Evolutionary conservation across 345 rosid genomes (phyloP).

Genomic region (Eucalyptus decipiens): DNA sequence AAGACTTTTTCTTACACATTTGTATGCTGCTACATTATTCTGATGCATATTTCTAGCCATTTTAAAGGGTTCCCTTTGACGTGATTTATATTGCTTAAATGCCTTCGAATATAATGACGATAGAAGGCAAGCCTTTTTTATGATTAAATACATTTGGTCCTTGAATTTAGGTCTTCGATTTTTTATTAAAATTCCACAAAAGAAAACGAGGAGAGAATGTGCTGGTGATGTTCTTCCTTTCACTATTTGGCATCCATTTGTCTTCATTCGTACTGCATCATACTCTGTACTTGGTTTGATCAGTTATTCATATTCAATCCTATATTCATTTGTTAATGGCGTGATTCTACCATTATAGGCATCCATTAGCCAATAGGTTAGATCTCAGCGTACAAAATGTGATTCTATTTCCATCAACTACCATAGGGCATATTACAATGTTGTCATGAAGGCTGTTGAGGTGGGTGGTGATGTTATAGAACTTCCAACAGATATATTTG

Average conservation of each 20-base stretch:
- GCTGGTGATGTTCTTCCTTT: not conserved
- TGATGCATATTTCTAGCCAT: not conserved
- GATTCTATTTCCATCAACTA: conserved; percentile 1
- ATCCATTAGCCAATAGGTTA: not conserved
- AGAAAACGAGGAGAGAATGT: not conserved
- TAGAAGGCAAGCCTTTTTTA: not conserved
- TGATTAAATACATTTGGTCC: not conserved
- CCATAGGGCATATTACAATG: conserved; percentile 80
- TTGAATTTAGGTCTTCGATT: not conserved
- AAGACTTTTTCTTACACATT: not conserved
- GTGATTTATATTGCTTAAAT: not conserved
- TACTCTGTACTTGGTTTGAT: not conserved
- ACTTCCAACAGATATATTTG: conserved; percentile 45
- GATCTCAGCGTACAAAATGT: not conserved
- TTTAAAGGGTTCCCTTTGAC: not conserved
- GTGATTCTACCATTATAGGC: not conserved
- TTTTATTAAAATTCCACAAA: not conserved
- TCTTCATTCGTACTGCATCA: not conserved
- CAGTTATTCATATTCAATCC: not conserved
- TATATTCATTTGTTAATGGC: not conserved
- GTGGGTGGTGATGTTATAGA: conserved; percentile 44
- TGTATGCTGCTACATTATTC: not conserved
- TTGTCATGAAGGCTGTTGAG: conserved; percentile 51
- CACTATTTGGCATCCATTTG: not conserved
- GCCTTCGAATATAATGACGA: not conserved